These are phyloP conservation scores for Cryptosporidium tyzzeri DNA, from an alignment of 169 alveolate species.

Conservation along the genomic window DNA sequence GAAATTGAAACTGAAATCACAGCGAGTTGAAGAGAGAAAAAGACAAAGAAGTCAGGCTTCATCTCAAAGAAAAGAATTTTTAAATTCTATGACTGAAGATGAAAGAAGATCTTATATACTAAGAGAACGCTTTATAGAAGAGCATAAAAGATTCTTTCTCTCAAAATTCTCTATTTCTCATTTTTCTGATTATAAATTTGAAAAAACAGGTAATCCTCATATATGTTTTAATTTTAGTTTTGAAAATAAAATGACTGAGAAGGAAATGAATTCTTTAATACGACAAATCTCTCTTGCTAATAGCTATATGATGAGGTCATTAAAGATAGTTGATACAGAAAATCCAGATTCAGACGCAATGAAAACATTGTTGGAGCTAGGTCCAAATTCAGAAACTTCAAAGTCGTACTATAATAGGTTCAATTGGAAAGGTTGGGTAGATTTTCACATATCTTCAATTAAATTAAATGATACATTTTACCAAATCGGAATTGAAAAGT, in stretches of 20 bases:
- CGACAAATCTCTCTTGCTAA: slow-evolving; percentile 79
- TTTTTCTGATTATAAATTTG: slow-evolving; percentile 30
- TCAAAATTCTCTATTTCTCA: slow-evolving; percentile 32
- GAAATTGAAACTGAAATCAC: slow-evolving; percentile 44
- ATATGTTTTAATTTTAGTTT: slow-evolving; percentile 81
- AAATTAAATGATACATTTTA: slow-evolving; percentile 56
- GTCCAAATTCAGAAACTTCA: slow-evolving; percentile 60
- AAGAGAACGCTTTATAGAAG: slow-evolving; percentile 75
- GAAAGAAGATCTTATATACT: slow-evolving; percentile 77
- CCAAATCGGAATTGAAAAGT: slow-evolving; percentile 73
- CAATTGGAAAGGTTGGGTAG: slow-evolving; percentile 72
- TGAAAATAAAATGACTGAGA: slow-evolving; percentile 79
- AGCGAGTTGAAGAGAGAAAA: slow-evolving; percentile 55
- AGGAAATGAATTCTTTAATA: slow-evolving; percentile 79
- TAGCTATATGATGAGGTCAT: slow-evolving; percentile 78
- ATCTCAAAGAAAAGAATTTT: slow-evolving; percentile 75
- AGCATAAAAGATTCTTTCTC: slow-evolving; percentile 40
- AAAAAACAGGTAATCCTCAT: slow-evolving; percentile 55
- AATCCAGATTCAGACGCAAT: slow-evolving; percentile 58
- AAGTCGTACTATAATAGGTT: slow-evolving; percentile 42
- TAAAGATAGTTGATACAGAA: slow-evolving; percentile 62
- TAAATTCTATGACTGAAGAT: slow-evolving; percentile 76
- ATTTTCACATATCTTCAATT: slow-evolving; percentile 79
- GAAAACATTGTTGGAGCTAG: slow-evolving; percentile 23
- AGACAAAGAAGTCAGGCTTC: slow-evolving; percentile 62